phyloP scores from a whole-genome alignment of 192 early-diverging fungal species.

The Umbelopsis sp. region DNA sequence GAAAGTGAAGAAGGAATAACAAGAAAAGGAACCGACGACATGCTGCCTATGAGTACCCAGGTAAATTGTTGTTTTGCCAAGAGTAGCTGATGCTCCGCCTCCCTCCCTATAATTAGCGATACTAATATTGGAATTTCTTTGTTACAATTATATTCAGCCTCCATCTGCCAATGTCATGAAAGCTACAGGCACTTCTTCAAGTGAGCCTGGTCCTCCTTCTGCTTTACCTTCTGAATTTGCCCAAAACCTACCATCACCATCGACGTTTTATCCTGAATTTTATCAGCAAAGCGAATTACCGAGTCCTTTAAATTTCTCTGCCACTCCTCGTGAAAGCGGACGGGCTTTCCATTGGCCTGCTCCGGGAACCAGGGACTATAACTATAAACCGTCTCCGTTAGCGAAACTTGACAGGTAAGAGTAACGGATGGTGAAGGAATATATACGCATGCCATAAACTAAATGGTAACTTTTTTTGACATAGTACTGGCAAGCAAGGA shows the following conservation, averaged over 20 bases:
- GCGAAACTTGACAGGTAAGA: slow-evolving; percentile 38
- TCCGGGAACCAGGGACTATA: slow-evolving; percentile 40
- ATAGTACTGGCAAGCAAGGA: not conserved
- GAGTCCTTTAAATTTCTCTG: slow-evolving; percentile 77
- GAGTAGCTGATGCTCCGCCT: not conserved
- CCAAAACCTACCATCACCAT: slow-evolving; percentile 76
- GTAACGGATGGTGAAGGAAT: not conserved
- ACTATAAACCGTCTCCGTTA: slow-evolving; percentile 55
- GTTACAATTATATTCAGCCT: slow-evolving; percentile 22
- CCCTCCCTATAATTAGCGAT: not conserved
- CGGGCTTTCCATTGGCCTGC: slow-evolving; percentile 76
- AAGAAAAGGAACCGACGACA: not conserved
- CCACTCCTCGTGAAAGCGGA: slow-evolving; percentile 71
- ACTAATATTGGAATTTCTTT: not conserved
- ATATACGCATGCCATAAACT: not conserved
- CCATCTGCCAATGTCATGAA: slow-evolving; percentile 20
- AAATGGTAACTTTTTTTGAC: not conserved
- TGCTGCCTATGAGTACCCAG: not conserved
- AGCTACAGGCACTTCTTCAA: not conserved
- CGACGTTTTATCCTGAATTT: slow-evolving; percentile 75
- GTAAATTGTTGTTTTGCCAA: not conserved
- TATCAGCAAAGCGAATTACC: slow-evolving; percentile 70
- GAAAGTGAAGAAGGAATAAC: not conserved
- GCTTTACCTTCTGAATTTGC: slow-evolving; percentile 68
- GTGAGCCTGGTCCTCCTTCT: slow-evolving; percentile 67